phyloP scores from a whole-genome alignment of 306 rosid genomes.

The Ochetophila trinervis region DNA sequence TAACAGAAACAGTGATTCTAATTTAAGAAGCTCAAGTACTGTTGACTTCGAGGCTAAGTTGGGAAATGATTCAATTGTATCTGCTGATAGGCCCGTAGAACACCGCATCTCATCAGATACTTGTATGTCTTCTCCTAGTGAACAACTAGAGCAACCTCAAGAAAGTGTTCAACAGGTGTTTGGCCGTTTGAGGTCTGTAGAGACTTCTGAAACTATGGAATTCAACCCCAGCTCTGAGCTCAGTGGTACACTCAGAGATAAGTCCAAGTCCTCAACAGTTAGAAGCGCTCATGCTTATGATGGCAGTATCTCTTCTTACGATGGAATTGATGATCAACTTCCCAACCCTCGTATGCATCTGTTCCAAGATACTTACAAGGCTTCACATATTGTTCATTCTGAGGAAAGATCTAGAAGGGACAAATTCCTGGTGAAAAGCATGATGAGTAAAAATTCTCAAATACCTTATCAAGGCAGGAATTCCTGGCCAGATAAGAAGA shows the following conservation, averaged over 20 bases:
- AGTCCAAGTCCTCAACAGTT: slow-evolving; percentile 38
- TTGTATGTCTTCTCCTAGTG: slow-evolving; percentile 33
- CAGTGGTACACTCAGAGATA: slow-evolving; percentile 29
- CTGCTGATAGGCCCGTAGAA: slow-evolving; percentile 18
- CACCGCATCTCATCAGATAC: slow-evolving; percentile 31
- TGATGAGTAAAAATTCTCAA: slow-evolving; percentile 34
- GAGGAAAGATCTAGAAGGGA: slow-evolving; percentile 46
- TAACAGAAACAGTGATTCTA: slow-evolving; percentile 29
- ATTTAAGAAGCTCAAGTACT: slow-evolving; percentile 34
- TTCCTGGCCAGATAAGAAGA: slow-evolving; percentile 39
- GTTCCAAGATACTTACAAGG: slow-evolving; percentile 22
- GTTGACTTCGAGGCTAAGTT: slow-evolving; percentile 22
- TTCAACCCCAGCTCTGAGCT: slow-evolving; percentile 40
- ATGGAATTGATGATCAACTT: slow-evolving; percentile 48
- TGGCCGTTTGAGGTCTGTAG: slow-evolving; percentile 30
- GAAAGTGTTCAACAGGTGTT: slow-evolving; percentile 17
- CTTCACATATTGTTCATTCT: slow-evolving; percentile 21
- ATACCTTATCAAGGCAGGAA: slow-evolving; percentile 23
- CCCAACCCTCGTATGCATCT: slow-evolving; percentile 27
- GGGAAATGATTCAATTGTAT: slow-evolving; percentile 30
- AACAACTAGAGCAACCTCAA: slow-evolving; percentile 36
- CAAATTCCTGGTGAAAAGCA: slow-evolving; percentile 29
- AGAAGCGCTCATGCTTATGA: slow-evolving; percentile 54
- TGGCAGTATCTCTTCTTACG: slow-evolving; percentile 72
- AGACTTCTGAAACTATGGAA: slow-evolving; percentile 29